Evolutionary conservation across 768 basidiomycete species (phyloP).

Genomic region (Termitomyces bulborhizus): DNA sequence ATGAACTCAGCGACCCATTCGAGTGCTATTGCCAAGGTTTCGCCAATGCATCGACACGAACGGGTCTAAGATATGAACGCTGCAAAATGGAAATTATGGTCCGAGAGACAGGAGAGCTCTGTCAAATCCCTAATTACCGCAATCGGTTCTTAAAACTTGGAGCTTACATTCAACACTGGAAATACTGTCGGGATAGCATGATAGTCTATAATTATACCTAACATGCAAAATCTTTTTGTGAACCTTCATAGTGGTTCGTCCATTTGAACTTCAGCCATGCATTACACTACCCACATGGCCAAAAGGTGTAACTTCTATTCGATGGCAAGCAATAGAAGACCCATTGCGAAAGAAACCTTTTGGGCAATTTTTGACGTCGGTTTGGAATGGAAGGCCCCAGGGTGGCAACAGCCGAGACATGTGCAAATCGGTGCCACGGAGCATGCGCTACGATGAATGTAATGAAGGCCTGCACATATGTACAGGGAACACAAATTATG

Average conservation of each 20-base stretch:
- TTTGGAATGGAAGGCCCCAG: conserved; percentile 4
- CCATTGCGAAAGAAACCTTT: neutral
- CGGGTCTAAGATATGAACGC: neutral
- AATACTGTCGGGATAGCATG: neutral
- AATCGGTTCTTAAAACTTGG: neutral
- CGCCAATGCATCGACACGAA: neutral
- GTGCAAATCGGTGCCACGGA: conserved; percentile 2
- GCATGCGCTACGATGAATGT: conserved; percentile 12
- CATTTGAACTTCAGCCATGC: neutral
- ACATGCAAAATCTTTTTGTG: neutral
- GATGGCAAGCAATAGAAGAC: neutral
- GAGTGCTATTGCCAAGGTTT: neutral
- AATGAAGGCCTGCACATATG: conserved; percentile 7
- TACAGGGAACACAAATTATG: conserved; percentile 10
- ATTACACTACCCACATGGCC: neutral
- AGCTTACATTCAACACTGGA: neutral
- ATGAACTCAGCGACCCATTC: neutral
- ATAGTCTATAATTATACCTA: neutral
- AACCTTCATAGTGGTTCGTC: neutral
- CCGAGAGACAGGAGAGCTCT: neutral
- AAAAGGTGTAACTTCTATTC: neutral
- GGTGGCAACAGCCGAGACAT: conserved; percentile 9
- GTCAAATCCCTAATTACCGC: neutral
- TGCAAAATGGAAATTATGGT: neutral
- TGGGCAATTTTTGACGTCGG: neutral